Conservation (phyloP, 306 rosid genomes). For the Cucumis sativus region DNA sequence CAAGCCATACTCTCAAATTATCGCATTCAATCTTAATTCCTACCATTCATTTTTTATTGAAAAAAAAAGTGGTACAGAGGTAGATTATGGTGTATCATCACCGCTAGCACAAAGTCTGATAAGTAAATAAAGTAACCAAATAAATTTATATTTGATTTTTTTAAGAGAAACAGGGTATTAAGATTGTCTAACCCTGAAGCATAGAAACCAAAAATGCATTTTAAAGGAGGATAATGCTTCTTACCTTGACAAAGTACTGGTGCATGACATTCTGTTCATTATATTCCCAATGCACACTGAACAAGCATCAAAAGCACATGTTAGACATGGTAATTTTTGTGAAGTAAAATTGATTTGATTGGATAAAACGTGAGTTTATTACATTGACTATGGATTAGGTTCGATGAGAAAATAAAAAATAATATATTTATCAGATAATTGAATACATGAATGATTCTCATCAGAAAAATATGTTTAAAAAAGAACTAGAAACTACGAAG, state of each 20-base stretch:
- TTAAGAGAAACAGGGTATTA: not conserved
- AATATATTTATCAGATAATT: not conserved
- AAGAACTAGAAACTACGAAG: not conserved
- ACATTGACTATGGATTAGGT: not conserved
- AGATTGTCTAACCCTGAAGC: not conserved
- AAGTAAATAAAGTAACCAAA: not conserved
- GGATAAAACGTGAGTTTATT: not conserved
- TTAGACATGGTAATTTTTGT: not conserved
- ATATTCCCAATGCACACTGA: conserved; percentile 69
- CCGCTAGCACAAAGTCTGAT: not conserved
- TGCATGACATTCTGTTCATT: conserved; percentile 46
- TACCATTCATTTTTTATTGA: not conserved
- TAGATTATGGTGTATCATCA: not conserved
- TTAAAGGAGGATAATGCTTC: conserved; percentile 10
- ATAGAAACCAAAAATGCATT: not conserved
- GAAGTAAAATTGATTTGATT: conserved; percentile 4
- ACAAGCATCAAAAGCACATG: conserved; percentile 6
- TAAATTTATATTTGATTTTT: not conserved
- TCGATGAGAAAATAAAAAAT: not conserved
- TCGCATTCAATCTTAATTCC: not conserved
- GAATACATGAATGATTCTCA: not conserved
- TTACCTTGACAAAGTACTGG: conserved; percentile 89
- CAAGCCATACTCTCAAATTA: not conserved
- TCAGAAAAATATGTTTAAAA: not conserved
- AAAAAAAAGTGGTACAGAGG: not conserved